phyloP scores from a whole-genome alignment of 495 filamentous ascomycete genomes.

The Podospora australis region DNA sequence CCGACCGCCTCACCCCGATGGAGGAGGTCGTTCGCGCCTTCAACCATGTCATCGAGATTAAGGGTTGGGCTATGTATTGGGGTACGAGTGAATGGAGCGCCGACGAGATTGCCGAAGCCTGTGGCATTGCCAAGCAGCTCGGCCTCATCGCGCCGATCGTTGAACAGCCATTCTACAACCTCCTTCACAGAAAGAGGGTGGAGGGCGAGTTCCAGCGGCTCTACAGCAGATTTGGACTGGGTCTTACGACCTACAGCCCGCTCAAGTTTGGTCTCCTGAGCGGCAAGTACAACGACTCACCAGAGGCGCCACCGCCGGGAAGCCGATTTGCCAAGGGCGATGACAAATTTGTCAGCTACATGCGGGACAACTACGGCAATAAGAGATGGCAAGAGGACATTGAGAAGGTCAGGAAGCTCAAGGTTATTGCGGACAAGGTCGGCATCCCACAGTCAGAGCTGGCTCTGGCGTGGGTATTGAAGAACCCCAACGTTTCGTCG shows the following conservation, averaged over 20 bases:
- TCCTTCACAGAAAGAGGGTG: conserved; percentile 49
- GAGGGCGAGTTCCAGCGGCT: conserved; percentile 59
- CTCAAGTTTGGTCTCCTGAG: conserved; percentile 62
- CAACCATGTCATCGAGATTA: conserved; percentile 59
- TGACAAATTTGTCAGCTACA: conserved; percentile 29
- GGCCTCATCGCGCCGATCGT: conserved; percentile 52
- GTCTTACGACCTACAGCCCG: conserved; percentile 62
- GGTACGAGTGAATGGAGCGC: conserved; percentile 53
- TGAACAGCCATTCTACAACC: conserved; percentile 55
- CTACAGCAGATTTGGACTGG: conserved; percentile 57
- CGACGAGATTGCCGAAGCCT: conserved; percentile 50
- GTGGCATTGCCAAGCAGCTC: conserved; percentile 48
- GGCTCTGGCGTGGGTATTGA: conserved; percentile 65
- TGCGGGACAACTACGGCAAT: conserved; percentile 29
- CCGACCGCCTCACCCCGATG: conserved; percentile 68
- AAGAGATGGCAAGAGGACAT: conserved; percentile 26
- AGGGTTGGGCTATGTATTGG: conserved; percentile 67
- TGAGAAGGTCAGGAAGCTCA: conserved; percentile 37
- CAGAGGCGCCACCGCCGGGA: conserved; percentile 40
- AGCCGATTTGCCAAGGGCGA: conserved; percentile 39
- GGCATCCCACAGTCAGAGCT: conserved; percentile 53
- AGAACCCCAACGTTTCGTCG: conserved; percentile 61
- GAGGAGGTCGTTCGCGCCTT: conserved; percentile 71
- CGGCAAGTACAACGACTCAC: conserved; percentile 70
- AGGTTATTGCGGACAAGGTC: conserved; percentile 56